Conservation (phyloP, 139 green algal genomes). For the Yamagishiella unicocca region DNA sequence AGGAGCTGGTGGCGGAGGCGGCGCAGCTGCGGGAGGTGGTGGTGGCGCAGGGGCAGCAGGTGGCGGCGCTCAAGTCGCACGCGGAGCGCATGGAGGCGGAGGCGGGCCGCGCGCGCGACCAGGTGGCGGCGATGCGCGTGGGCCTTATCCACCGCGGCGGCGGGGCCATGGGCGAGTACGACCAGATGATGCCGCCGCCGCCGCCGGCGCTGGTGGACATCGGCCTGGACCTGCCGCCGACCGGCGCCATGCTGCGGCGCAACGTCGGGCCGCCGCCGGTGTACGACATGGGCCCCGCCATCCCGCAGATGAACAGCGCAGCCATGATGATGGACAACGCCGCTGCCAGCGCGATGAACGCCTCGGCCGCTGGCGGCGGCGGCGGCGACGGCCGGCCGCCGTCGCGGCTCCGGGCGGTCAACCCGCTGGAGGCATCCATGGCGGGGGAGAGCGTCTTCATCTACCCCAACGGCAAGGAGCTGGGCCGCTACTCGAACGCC, state of each 20-base stretch:
- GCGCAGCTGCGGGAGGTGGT: constrained; percentile 55
- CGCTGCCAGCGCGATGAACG: constrained; percentile 21
- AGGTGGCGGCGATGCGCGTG: constrained; percentile 55
- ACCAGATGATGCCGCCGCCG: background rate
- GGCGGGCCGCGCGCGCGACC: constrained; percentile 32
- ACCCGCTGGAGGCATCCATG: constrained; percentile 62
- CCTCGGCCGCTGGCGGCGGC: background rate
- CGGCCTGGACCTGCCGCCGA: constrained; percentile 55
- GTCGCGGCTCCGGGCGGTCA: constrained; percentile 54
- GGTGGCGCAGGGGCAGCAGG: constrained; percentile 45
- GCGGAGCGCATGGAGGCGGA: constrained; percentile 55
- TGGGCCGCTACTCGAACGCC: background rate
- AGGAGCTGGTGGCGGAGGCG: constrained; percentile 50
- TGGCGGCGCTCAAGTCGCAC: constrained; percentile 57
- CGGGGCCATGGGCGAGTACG: constrained; percentile 54
- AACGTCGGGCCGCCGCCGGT: background rate
- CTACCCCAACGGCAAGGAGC: constrained; percentile 56
- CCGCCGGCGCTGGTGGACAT: constrained; percentile 53
- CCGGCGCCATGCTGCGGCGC: constrained; percentile 46
- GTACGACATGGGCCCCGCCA: constrained; percentile 60
- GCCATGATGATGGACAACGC: constrained; percentile 31
- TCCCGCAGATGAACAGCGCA: constrained; percentile 8
- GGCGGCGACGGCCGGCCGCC: constrained; percentile 20
- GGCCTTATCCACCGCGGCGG: constrained; percentile 34
- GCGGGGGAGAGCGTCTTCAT: constrained; percentile 62